phyloP scores from a whole-genome alignment of 1,139 yeast species.

The Candida sanyaensis region DNA sequence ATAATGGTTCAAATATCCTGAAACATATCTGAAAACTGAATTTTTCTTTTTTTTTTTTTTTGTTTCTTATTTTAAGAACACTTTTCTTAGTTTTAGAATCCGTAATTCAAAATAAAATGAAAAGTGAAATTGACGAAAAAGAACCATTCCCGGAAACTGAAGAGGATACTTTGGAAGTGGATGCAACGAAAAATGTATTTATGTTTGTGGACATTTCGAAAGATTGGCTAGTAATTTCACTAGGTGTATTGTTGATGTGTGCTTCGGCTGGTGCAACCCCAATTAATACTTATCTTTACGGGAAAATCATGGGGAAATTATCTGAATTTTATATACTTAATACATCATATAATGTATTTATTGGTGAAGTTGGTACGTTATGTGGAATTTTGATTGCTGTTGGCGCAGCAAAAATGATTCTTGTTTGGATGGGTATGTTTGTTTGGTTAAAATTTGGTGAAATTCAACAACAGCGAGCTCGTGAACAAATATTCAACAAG shows the following conservation, averaged over 20 bases:
- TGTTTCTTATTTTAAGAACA: too few relatives aligned
- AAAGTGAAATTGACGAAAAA: neutral
- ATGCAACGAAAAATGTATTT: constrained; percentile 22
- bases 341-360: constrained; percentile 28
- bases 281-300: constrained; percentile 63
- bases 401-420: constrained; percentile 54
- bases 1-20: neutral
- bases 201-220: constrained; percentile 21
- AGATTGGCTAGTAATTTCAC: constrained; percentile 25
- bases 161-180: constrained; percentile 5
- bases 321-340: constrained; percentile 34
- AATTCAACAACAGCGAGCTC: constrained; percentile 59
- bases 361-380: constrained; percentile 44
- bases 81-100: too few relatives aligned
- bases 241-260: constrained; percentile 26
- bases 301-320: constrained; percentile 59
- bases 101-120: neutral
- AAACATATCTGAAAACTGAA: neutral
- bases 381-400: constrained; percentile 58
- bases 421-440: constrained; percentile 57
- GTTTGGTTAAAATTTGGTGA: constrained; percentile 78
- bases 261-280: constrained; percentile 60
- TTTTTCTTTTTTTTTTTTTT: too few relatives aligned
- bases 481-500: constrained; percentile 43
- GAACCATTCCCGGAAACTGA: constrained; percentile 1